Evolutionary conservation across 2,329 filamentous ascomycete species (phyloP), one percentile per base, ranked within the genome.

Genomic region (Talaromyces sp.): DNA sequence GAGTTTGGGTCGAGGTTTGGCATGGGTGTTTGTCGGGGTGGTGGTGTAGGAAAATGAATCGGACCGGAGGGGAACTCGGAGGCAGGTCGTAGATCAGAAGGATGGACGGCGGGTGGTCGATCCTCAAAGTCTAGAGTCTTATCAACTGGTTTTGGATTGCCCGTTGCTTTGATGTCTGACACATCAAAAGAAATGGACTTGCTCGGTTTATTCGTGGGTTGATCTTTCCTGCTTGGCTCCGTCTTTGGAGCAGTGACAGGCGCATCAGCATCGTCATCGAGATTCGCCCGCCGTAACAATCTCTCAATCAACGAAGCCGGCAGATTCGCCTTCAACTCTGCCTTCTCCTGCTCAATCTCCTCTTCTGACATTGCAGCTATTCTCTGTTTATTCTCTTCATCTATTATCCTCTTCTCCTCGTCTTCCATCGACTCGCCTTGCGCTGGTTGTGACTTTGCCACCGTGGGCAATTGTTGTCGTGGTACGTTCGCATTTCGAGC

Each of bases 1-100:
- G 93, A 91, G 43, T 87, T 83, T 0, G 93, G 93, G 75, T 98
- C 92, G 68, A 98, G 89, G 66, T 92, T 89, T 11, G 90, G 90
- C 72, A 79, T 78, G 2, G 84, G 76, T 24, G 83, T 70, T 76
- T 83, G 41, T 70, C 79, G 68, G 70, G 80, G 69, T 65, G 81
- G 73, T 24, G 81, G 76, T 68, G 80, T 74, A 68, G 83, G 75
- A 74, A 81, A 81, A 69, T 82, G 77, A 59, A 80, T 75, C 49
- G 72, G 71, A 43, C 72, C 70, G 57, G 70, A 70, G 31, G 77
- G 77, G 3, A 73, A 70, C 62, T 79, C 75, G 16, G 77, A 76
- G 62, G 79, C 79, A 3, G 79, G 74, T 45, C 71, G 76, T 27
- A 81, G 72, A 66, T 82, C 78, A 59, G 72, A 54, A 13, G 79